Evolutionary conservation across 2,329 filamentous ascomycete genomes (phyloP).

Genomic region (Fusarium sp.): DNA sequence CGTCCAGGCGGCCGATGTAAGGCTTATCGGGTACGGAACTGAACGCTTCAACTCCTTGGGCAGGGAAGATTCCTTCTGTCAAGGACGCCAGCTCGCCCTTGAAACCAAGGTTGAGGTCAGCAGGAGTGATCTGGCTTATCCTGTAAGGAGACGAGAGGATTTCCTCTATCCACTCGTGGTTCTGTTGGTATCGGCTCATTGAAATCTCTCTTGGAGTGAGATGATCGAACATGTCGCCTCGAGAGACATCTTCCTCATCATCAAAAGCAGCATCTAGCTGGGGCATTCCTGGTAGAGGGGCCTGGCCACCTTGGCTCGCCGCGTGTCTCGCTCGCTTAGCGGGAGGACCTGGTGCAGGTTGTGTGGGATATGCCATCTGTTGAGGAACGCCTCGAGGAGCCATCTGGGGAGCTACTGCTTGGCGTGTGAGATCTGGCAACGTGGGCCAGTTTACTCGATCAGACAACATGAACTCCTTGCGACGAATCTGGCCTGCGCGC

Average conservation of each 20-base stretch:
- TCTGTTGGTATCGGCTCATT: constrained; percentile 86
- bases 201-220: constrained; percentile 92
- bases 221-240: constrained; percentile 90
- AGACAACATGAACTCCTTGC: constrained; percentile 94
- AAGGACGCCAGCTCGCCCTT: constrained; percentile 84
- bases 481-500: constrained; percentile 81
- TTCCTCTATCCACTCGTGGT: constrained; percentile 99
- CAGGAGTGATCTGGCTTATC: constrained; percentile 84
- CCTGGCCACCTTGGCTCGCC: constrained; percentile 54
- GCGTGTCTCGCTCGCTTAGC: constrained; percentile 65
- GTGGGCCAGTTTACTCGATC: constrained; percentile 92
- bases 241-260: constrained; percentile 88
- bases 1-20: constrained; percentile 72
- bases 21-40: constrained; percentile 64
- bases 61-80: constrained; percentile 86
- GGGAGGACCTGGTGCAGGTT: constrained; percentile 62
- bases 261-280: constrained; percentile 68
- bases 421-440: constrained; percentile 67
- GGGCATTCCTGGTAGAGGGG: constrained; percentile 53
- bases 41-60: constrained; percentile 62
- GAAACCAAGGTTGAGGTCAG: constrained; percentile 86
- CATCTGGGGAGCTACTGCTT: constrained; percentile 63
- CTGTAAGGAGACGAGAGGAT: constrained; percentile 91
- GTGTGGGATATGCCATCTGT: constrained; percentile 71
- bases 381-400: constrained; percentile 64